Conservation (phyloP, 208 protist genomes). For the Acanthamoeba lenticulata region DNA sequence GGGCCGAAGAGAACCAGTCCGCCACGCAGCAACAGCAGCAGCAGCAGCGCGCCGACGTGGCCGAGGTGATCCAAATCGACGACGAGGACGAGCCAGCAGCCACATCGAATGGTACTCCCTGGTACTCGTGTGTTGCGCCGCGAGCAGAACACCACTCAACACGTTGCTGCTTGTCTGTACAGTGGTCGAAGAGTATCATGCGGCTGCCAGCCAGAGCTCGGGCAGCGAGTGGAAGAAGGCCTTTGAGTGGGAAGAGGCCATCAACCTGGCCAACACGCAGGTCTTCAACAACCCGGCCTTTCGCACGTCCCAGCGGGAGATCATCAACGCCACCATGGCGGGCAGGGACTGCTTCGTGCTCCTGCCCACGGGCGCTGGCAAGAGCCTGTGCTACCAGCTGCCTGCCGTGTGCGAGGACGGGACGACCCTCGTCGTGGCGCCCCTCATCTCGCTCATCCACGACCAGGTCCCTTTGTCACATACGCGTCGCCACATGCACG, state of each 20-base stretch:
- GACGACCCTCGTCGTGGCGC: constrained; percentile 92
- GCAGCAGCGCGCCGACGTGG: not conserved
- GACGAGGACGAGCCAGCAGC: not conserved
- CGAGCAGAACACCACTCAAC: not conserved
- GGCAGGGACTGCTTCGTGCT: constrained; percentile 93
- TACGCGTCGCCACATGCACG: not conserved
- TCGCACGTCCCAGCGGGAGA: not conserved
- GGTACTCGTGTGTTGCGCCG: not conserved
- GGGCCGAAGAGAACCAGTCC: not conserved
- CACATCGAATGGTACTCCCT: not conserved
- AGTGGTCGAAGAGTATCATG: constrained; percentile 24
- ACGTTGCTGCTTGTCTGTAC: not conserved
- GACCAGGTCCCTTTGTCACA: constrained; percentile 79
- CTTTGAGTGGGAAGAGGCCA: constrained; percentile 33
- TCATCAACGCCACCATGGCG: constrained; percentile 46
- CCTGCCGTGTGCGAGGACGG: constrained; percentile 81
- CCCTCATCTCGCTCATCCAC: constrained; percentile 95
- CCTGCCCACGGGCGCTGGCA: constrained; percentile 90
- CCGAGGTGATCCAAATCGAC: not conserved
- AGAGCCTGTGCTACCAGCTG: constrained; percentile 90
- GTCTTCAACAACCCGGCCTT: constrained; percentile 23
- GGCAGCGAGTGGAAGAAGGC: constrained; percentile 12
- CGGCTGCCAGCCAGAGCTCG: not conserved
- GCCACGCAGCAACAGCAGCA: not conserved
- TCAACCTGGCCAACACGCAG: constrained; percentile 1